Base-by-base conservation (phyloP, 2,329 filamentous ascomycete species). In the Neoscytalidium dimidiatum region DNA sequence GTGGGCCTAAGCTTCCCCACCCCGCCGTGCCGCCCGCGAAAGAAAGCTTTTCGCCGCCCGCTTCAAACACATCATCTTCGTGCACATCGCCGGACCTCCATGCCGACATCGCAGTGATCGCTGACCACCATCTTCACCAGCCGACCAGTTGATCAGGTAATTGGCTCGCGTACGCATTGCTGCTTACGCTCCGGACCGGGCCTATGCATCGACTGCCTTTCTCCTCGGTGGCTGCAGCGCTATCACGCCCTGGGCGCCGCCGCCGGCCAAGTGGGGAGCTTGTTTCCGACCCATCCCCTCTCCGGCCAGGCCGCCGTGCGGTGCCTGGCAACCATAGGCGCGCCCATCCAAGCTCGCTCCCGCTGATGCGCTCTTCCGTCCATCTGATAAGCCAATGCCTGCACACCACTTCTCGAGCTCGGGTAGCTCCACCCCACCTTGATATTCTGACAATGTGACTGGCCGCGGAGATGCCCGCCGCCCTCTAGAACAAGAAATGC, bases 181-280 rank as follows among this genome's bases (percentile, higher is more conserved):
- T 35, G 8, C 35, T 26, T 4, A 2, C 52, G 19, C 2, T 23
- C 21, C 38, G 43, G 23, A 5, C 26, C 46, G 60, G n/a, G 60
- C 60, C 60, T 21, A 23, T 31, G 41, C 41, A n/a, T 29, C 21
- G 13, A 41, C 28, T n/a, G 29, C 31, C 6, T 62, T 62, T 44
- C 61, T 64, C 61, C 49, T 53, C 61, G 61, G 61, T 29, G n/a
- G 49, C 61, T 44, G 61, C 49, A 60, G 9, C 28, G 56, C 56
- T 60, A 60, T 60, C 61, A 64, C 31, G 21, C 33, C 31, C 29
- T 38, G 31, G 14, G 35, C 33, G 29, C 38, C 21, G 61, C 48
- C 48, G 26, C 6, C 61, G 49, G 49, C 61, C 35, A 35, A 28
- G 43, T 64, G 38, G 35, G 23, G 38, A 63, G 61, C 48, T 26